Evolutionary conservation across 1,284 basidiomycete species (phyloP).

Genomic region (Ganoderma lingzhi): DNA sequence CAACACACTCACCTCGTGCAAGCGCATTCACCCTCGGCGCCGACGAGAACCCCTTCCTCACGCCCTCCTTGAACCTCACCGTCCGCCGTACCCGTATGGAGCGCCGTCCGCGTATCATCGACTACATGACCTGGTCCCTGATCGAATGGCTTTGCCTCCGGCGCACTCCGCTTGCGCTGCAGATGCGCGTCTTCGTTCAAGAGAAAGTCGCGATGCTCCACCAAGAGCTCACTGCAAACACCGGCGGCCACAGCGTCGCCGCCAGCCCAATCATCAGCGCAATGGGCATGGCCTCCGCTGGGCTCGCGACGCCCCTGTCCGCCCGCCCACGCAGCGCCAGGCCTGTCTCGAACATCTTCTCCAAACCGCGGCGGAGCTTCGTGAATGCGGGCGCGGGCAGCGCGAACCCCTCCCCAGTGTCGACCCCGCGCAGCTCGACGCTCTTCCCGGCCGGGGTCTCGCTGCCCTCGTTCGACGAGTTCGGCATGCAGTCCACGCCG

Average conservation of each 20-base stretch:
- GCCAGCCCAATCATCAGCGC: slow-evolving; percentile 21
- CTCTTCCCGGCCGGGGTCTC: slow-evolving; percentile 44
- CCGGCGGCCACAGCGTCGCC: not conserved
- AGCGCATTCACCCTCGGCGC: slow-evolving; percentile 37
- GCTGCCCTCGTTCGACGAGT: slow-evolving; percentile 38
- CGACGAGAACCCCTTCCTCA: slow-evolving; percentile 40
- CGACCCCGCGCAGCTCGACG: slow-evolving; percentile 63
- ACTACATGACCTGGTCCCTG: slow-evolving; percentile 80
- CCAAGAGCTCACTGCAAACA: slow-evolving; percentile 48
- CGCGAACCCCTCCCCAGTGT: slow-evolving; percentile 42
- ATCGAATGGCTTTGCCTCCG: slow-evolving; percentile 73
- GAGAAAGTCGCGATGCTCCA: slow-evolving; percentile 65
- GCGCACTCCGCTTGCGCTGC: slow-evolving; percentile 69
- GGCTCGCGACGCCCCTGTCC: slow-evolving; percentile 4
- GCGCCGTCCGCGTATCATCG: slow-evolving; percentile 63
- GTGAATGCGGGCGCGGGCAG: slow-evolving; percentile 9
- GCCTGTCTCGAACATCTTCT: slow-evolving; percentile 54
- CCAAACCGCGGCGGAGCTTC: slow-evolving; percentile 54
- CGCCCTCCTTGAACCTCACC: slow-evolving; percentile 34
- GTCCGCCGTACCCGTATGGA: slow-evolving; percentile 33
- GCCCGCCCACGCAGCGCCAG: slow-evolving; percentile 40
- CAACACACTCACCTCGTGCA: slow-evolving; percentile 50
- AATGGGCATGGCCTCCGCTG: slow-evolving; percentile 26
- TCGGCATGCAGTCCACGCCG: slow-evolving; percentile 37
- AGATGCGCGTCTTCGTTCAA: slow-evolving; percentile 69